These are phyloP conservation scores for Mortierella sp. DNA, from an alignment of 371 early-diverging fungal genomes.

Conservation along the genomic window DNA sequence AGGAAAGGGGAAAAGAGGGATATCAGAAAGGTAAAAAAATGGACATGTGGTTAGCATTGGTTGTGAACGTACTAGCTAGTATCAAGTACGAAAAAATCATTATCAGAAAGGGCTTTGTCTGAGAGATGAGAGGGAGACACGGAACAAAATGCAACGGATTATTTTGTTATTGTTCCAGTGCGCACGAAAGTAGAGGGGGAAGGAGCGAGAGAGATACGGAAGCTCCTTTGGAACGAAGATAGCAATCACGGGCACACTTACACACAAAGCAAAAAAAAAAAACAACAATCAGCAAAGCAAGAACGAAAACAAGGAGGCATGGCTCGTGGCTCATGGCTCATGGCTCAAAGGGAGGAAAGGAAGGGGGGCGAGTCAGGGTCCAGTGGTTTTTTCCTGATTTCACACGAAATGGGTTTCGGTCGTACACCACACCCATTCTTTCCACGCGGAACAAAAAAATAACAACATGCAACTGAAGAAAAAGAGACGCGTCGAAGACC, in stretches of 20 bases:
- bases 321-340: background rate
- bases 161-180: background rate
- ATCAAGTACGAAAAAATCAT: background rate
- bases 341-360: background rate
- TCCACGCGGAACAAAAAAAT: background rate
- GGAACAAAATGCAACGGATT: slow-evolving; percentile 4
- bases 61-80: background rate
- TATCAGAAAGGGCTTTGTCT: slow-evolving; percentile 3
- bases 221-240: slow-evolving; percentile 1
- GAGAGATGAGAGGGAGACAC: background rate
- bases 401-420: background rate
- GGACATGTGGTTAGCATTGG: slow-evolving; percentile 14
- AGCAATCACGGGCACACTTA: background rate
- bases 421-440: background rate
- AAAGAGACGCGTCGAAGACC: background rate
- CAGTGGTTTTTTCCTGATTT: background rate
- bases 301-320: background rate
- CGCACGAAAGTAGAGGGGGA: background rate
- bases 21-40: background rate
- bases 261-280: background rate
- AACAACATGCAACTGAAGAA: background rate
- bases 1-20: background rate
- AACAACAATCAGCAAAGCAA: background rate
- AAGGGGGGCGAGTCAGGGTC: background rate
- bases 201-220: slow-evolving; percentile 1